Conservation (phyloP, 305 asterid genomes). For the Fraxinus sp. region DNA sequence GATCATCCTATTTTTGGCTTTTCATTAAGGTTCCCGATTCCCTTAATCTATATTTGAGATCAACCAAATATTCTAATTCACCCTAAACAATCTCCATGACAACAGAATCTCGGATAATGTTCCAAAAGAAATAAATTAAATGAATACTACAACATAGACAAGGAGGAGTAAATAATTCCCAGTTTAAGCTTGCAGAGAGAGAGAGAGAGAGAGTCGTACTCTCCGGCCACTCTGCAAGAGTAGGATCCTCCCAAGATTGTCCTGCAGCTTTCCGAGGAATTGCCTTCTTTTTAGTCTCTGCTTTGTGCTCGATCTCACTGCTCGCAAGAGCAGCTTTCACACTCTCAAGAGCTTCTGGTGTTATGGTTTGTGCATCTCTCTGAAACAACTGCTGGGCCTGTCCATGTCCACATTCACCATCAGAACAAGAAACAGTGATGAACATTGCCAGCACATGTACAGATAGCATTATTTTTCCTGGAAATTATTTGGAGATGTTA, state of each 20-base stretch:
- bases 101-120: not conserved
- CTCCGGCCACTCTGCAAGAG: constrained; percentile 97
- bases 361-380: constrained; percentile 85
- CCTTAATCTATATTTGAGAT: not conserved
- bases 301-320: constrained; percentile 83
- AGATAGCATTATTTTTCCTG: too few species aligned
- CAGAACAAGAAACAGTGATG: constrained; percentile 17
- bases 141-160: not conserved
- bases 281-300: constrained; percentile 87
- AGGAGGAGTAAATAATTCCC: not conserved
- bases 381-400: constrained; percentile 91
- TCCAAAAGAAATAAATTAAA: not conserved
- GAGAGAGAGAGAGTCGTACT: constrained; percentile 42
- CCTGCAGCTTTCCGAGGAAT: constrained; percentile 96
- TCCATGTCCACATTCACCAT: constrained; percentile 16
- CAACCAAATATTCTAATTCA: not conserved
- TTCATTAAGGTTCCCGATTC: not conserved
- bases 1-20: not conserved
- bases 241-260: constrained; percentile 92
- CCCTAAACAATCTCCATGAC: not conserved
- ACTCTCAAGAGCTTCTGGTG: constrained; percentile 93
- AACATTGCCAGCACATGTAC: not conserved
- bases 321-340: constrained; percentile 96
- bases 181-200: not conserved
- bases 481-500: not conserved